A percentile compares a stretch with the other conserved stretches of the same genome.
Evolutionary conservation across 768 basidiomycete species (phyloP).

Genomic region (Psilocybe sp.): DNA sequence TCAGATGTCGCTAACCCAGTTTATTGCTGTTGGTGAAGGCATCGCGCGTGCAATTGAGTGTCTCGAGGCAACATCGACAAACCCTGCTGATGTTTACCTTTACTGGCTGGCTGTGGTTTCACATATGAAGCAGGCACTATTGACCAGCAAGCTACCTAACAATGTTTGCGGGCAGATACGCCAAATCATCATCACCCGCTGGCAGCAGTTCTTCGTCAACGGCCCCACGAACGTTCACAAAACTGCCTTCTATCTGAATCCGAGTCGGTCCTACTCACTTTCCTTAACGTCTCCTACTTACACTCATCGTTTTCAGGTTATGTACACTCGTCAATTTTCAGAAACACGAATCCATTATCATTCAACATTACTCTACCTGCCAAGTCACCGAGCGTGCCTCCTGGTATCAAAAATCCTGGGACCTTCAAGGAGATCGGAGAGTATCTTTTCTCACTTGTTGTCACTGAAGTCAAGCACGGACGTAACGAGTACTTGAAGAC

Average conservation of each 20-base stretch:
- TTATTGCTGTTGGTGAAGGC: constrained; percentile 20
- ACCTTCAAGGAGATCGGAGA: constrained; percentile 22
- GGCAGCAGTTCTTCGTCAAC: constrained; percentile 24
- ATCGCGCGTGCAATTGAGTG: constrained; percentile 27
- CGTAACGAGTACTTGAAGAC: constrained; percentile 10
- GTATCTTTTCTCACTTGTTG: constrained; percentile 15
- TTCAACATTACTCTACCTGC: constrained; percentile 20
- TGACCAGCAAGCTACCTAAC: constrained; percentile 12
- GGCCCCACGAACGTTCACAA: constrained; percentile 27
- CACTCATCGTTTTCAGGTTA: constrained; percentile 8
- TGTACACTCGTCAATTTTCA: constrained; percentile 22
- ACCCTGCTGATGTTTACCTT: constrained; percentile 28
- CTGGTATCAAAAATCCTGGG: constrained; percentile 19
- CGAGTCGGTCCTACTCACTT: constrained; percentile 22
- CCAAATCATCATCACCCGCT: constrained; percentile 25
- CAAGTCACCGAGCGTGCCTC: constrained; percentile 14
- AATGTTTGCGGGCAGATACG: constrained; percentile 21
- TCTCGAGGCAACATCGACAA: constrained; percentile 25
- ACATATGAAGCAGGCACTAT: constrained; percentile 13
- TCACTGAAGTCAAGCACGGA: constrained; percentile 18
- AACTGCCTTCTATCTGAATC: constrained; percentile 30
- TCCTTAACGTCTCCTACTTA: not conserved
- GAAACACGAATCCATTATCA: constrained; percentile 23
- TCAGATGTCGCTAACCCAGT: constrained; percentile 20
- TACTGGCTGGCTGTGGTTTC: constrained; percentile 33